Conservation (phyloP, 1,284 basidiomycete species). For the Cystobasidiaceae sp. region DNA sequence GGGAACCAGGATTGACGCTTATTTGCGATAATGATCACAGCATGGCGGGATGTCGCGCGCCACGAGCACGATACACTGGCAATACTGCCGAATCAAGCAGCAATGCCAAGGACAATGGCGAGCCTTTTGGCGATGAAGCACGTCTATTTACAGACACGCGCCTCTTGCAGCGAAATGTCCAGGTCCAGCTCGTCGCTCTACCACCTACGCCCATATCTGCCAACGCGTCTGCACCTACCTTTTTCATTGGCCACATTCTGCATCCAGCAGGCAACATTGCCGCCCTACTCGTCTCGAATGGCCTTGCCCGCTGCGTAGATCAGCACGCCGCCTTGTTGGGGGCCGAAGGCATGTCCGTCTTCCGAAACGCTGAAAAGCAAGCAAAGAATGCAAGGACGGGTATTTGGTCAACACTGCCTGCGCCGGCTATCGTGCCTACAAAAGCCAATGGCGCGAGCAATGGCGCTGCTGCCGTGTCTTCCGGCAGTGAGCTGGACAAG, state of each 20-base stretch:
- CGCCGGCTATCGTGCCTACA: conserved; percentile 24
- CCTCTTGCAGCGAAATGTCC: conserved; percentile 81
- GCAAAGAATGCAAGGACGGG: conserved; percentile 77
- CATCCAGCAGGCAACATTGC: conserved; percentile 94
- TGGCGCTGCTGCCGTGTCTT: neutral
- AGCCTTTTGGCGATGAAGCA: conserved; percentile 57
- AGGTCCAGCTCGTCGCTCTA: conserved; percentile 78
- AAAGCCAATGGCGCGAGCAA: neutral
- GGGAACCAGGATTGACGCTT: neutral
- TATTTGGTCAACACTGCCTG: conserved; percentile 63
- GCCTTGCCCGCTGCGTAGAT: conserved; percentile 86
- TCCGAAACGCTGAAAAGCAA: conserved; percentile 73
- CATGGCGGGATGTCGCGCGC: conserved; percentile 77
- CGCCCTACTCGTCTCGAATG: conserved; percentile 75
- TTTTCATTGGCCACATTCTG: conserved; percentile 81
- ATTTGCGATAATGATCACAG: conserved; percentile 45
- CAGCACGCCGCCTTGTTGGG: conserved; percentile 94
- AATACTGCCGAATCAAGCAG: conserved; percentile 25
- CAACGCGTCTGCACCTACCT: conserved; percentile 56
- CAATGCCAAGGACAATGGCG: conserved; percentile 31
- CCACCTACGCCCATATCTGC: conserved; percentile 59
- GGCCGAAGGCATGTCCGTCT: conserved; percentile 71
- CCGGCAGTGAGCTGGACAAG: conserved; percentile 48
- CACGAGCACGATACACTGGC: conserved; percentile 55
- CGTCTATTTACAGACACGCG: conserved; percentile 92